Percentiles rank a stretch among this genome's conserved stretches.
These are phyloP conservation scores for Coemansia sp. DNA, from an alignment of 192 early-diverging fungal genomes.

Conservation along the genomic window DNA sequence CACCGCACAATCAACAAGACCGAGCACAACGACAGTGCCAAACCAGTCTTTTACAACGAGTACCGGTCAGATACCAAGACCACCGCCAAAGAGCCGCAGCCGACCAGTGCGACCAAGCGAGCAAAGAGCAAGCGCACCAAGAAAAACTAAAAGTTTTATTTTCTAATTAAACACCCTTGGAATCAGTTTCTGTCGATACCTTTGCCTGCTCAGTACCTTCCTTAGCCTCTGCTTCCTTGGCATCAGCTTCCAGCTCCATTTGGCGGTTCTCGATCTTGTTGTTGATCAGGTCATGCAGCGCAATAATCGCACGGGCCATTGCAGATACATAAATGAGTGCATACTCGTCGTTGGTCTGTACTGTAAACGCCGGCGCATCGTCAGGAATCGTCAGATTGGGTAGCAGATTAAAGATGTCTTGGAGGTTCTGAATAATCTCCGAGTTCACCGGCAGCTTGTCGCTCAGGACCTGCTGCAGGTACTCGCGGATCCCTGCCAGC, in stretches of 20 bases:
- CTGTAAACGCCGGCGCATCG: constrained; percentile 78
- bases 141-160: constrained; percentile 16
- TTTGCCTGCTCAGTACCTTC: neutral
- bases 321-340: constrained; percentile 90
- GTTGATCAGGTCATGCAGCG: constrained; percentile 93
- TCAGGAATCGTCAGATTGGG: constrained; percentile 84
- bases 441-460: constrained; percentile 90
- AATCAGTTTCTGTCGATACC: constrained; percentile 3
- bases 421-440: constrained; percentile 96
- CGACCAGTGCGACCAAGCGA: constrained; percentile 35
- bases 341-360: constrained; percentile 94
- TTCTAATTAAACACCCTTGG: neutral
- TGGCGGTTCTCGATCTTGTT: constrained; percentile 91
- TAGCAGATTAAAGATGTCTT: constrained; percentile 97
- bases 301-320: constrained; percentile 92
- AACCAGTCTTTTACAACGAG: constrained; percentile 31
- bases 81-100: constrained; percentile 10
- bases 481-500: constrained; percentile 82
- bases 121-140: constrained; percentile 27
- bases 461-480: constrained; percentile 84
- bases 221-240: constrained; percentile 34
- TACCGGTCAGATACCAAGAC: constrained; percentile 29
- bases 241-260: constrained; percentile 40
- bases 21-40: constrained; percentile 7
- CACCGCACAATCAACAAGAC: constrained; percentile 20